Evolutionary conservation across 768 basidiomycete species (phyloP).

Genomic region (Guyanaporus albipodus): DNA sequence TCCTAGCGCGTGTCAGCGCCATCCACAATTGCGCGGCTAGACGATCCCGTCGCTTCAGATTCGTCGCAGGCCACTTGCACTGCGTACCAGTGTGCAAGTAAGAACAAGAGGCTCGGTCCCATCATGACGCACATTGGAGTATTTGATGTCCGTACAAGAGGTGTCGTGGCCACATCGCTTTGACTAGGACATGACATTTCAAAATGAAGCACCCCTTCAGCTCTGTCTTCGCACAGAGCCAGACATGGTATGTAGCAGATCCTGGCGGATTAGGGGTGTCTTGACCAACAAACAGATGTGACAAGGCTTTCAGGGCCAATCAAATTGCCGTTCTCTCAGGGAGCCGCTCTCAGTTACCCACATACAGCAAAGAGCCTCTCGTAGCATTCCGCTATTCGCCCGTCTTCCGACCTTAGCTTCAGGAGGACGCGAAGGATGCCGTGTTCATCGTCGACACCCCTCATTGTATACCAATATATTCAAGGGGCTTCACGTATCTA

Average conservation of each 20-base stretch:
- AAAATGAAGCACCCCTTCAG: constrained; percentile 18
- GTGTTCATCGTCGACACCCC: constrained; percentile 37
- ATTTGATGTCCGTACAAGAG: no score
- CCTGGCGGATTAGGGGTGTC: neutral
- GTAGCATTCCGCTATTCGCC: constrained; percentile 47
- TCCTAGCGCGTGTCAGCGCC: no score
- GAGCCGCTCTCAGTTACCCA: constrained; percentile 41
- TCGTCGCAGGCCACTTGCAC: no score
- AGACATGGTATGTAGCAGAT: constrained; percentile 21
- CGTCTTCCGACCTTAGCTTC: constrained; percentile 44
- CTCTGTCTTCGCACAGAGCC: constrained; percentile 17
- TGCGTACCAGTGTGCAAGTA: no score
- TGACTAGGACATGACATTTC: constrained; percentile 2
- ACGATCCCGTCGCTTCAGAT: no score
- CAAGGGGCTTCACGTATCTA: constrained; percentile 33
- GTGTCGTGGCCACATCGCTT: no score
- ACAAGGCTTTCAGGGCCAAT: constrained; percentile 44
- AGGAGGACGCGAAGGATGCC: constrained; percentile 31
- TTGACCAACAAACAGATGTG: constrained; percentile 38
- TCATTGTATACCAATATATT: constrained; percentile 35
- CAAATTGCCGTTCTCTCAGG: constrained; percentile 42
- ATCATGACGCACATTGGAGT: no score
- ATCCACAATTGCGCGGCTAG: no score
- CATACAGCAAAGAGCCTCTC: constrained; percentile 33
- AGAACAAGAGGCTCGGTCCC: no score